Percentiles rank a stretch among this genome's conserved stretches.
Evolutionary conservation across 2,329 filamentous ascomycete species (phyloP).

Genomic region (Trichophaea hybrida): DNA sequence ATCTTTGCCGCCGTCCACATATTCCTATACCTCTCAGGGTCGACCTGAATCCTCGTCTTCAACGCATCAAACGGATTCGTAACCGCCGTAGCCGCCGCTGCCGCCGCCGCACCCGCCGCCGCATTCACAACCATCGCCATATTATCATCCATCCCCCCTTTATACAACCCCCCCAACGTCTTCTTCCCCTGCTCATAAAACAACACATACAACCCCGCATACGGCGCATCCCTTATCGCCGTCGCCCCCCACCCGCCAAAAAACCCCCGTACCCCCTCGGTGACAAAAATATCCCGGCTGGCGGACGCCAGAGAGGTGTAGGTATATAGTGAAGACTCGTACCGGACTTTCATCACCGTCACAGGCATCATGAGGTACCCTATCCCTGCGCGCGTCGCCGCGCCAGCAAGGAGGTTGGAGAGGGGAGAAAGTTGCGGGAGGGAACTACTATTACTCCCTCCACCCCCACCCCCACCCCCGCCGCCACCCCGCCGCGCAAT

Average conservation of each 20-base stretch:
- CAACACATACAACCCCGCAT: constrained; percentile 85
- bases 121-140: constrained; percentile 66
- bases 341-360: constrained; percentile 91
- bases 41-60: constrained; percentile 86
- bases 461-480: constrained; percentile 24
- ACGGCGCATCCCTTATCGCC: constrained; percentile 84
- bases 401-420: constrained; percentile 74
- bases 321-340: constrained; percentile 73
- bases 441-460: constrained; percentile 45
- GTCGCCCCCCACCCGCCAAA: constrained; percentile 92
- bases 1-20: constrained; percentile 59
- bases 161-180: constrained; percentile 35
- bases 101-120: constrained; percentile 63
- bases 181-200: constrained; percentile 80
- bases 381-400: constrained; percentile 67
- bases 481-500: constrained; percentile 31
- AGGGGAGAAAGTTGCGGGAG: constrained; percentile 71
- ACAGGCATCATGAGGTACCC: constrained; percentile 90
- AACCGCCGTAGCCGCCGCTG: constrained; percentile 66
- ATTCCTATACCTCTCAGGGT: constrained; percentile 69
- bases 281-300: constrained; percentile 55
- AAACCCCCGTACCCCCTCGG: constrained; percentile 66
- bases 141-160: constrained; percentile 26
- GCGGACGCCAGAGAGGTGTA: constrained; percentile 66
- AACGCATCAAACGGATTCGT: constrained; percentile 96